A percentile compares a stretch with the other conserved stretches of the same genome.
Evolutionary conservation across 345 rosid species (phyloP).

Genomic region (Camelina neglecta): DNA sequence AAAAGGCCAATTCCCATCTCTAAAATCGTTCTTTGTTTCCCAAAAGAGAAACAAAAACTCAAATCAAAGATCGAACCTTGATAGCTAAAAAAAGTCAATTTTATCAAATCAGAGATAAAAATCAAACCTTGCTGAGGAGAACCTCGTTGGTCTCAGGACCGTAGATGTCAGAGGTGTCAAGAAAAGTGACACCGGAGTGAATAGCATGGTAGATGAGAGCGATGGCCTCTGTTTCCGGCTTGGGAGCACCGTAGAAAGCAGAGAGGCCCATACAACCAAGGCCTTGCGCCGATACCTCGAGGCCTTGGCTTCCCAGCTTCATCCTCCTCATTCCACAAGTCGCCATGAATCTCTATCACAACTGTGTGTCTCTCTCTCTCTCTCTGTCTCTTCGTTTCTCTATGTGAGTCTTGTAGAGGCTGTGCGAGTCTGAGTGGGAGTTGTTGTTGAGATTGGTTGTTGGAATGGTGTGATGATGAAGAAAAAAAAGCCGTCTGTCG

Average conservation of each 20-base stretch:
- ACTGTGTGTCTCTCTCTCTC: slow-evolving; percentile 13
- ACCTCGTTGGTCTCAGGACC: slow-evolving; percentile 52
- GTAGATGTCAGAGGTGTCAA: slow-evolving; percentile 51
- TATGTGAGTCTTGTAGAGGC: neutral
- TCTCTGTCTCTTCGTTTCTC: neutral
- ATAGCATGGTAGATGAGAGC: slow-evolving; percentile 48
- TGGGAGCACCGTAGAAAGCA: slow-evolving; percentile 39
- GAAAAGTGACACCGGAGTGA: slow-evolving; percentile 46
- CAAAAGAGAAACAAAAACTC: neutral
- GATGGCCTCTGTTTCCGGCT: slow-evolving; percentile 44
- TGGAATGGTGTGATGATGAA: neutral
- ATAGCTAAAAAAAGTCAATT: no score
- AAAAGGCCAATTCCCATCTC: neutral
- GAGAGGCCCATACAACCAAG: slow-evolving; percentile 53
- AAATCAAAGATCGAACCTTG: neutral
- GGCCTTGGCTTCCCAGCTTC: slow-evolving; percentile 38
- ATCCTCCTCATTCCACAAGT: slow-evolving; percentile 25
- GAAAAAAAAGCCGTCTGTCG: neutral
- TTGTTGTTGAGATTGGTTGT: neutral
- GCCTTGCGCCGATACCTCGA: slow-evolving; percentile 51
- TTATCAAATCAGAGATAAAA: neutral
- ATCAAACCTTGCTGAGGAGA: slow-evolving; percentile 46
- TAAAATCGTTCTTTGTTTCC: neutral
- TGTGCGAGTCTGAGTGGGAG: neutral
- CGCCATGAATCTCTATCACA: slow-evolving; percentile 15